phyloP scores from a whole-genome alignment of 768 basidiomycete genomes.

The Naematelia aurantialba region DNA sequence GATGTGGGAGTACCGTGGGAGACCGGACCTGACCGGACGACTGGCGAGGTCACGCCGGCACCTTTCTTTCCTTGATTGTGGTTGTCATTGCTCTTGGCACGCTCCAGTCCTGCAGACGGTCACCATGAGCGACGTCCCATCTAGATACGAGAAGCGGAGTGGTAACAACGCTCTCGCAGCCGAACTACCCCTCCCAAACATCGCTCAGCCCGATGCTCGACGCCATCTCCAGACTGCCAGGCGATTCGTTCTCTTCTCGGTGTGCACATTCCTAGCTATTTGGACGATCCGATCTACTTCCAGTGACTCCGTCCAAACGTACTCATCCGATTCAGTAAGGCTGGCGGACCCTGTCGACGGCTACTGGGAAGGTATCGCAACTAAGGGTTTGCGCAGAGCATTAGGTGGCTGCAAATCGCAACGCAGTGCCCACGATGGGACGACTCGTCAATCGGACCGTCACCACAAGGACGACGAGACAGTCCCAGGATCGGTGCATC shows the following conservation, averaged over 20 bases:
- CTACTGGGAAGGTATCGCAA: constrained; percentile 18
- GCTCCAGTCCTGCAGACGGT: too few species aligned
- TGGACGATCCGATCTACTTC: neutral
- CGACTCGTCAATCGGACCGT: neutral
- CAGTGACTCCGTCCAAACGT: neutral
- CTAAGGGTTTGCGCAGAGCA: constrained; percentile 17
- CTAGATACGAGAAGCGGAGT: neutral
- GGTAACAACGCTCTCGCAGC: neutral
- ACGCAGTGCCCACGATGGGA: neutral
- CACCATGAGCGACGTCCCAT: neutral
- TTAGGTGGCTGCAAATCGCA: neutral
- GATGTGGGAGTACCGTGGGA: neutral
- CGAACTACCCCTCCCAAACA: neutral
- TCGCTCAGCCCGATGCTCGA: neutral
- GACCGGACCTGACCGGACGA: neutral
- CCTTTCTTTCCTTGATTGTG: too few species aligned
- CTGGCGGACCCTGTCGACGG: constrained; percentile 2
- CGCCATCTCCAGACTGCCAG: constrained; percentile 4
- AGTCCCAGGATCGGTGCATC: neutral
- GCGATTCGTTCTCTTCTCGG: constrained; percentile 7
- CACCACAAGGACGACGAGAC: neutral
- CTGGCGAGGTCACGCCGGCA: neutral
- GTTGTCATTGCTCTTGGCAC: too few species aligned
- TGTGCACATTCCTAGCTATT: constrained; percentile 6
- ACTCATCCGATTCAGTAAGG: neutral